Conservation (phyloP, 2,329 filamentous ascomycete genomes). For the Colletotrichum magnum region DNA sequence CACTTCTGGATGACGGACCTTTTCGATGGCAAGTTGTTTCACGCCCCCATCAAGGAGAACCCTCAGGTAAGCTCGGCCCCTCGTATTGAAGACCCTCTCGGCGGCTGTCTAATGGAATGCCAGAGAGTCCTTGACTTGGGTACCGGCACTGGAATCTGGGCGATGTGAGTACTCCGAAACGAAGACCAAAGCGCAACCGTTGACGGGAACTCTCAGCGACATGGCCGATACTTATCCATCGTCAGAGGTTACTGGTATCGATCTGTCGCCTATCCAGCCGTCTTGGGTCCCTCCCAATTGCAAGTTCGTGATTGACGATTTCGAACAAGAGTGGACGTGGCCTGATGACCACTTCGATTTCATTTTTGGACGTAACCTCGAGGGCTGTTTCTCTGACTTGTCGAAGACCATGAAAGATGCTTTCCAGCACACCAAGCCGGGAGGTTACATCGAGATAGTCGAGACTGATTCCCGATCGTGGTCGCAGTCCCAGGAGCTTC, state of each 20-base stretch:
- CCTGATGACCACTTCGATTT: conserved; percentile 63
- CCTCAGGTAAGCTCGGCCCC: conserved; percentile 38
- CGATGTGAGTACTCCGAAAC: conserved; percentile 49
- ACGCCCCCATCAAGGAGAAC: conserved; percentile 52
- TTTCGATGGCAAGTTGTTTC: conserved; percentile 52
- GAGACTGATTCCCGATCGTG: conserved; percentile 45
- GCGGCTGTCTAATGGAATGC: neutral
- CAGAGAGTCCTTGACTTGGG: conserved; percentile 59
- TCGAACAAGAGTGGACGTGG: conserved; percentile 59
- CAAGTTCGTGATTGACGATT: conserved; percentile 54
- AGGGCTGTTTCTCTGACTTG: conserved; percentile 71
- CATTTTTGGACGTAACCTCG: conserved; percentile 72
- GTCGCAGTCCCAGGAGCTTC: conserved; percentile 1
- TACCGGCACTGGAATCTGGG: conserved; percentile 60
- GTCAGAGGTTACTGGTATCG: conserved; percentile 63
- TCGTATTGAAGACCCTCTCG: too few species aligned
- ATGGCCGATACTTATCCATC: conserved; percentile 59
- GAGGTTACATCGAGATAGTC: conserved; percentile 50
- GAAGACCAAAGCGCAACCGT: too few species aligned
- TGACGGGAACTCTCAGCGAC: conserved; percentile 56
- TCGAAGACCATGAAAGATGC: conserved; percentile 65
- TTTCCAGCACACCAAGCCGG: conserved; percentile 63
- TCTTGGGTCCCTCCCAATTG: conserved; percentile 50
- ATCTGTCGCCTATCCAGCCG: conserved; percentile 66
- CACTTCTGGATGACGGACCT: conserved; percentile 43